Conservation (phyloP, 108 stramenopile species). For the Nannochloropsis salina region DNA sequence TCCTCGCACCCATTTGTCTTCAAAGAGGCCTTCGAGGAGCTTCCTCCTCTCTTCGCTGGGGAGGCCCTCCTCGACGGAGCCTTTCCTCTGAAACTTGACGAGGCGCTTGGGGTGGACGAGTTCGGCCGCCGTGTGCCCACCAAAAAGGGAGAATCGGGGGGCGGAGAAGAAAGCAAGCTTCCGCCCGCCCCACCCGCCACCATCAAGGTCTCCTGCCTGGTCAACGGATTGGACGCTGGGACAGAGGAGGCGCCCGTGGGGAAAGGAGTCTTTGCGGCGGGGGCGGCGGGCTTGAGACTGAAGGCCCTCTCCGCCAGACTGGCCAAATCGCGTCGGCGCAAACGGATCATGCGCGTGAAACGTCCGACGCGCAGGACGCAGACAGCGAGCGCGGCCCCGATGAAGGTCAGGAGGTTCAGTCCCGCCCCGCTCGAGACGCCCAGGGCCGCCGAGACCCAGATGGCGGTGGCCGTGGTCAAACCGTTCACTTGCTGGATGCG, state of each 20-base stretch:
- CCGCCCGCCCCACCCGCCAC: background rate
- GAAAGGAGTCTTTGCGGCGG: background rate
- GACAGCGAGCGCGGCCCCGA: slow-evolving; percentile 67
- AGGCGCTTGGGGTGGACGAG: too few relatives aligned
- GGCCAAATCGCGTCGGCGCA: background rate
- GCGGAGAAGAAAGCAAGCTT: background rate
- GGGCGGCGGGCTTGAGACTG: background rate
- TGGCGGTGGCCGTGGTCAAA: slow-evolving; percentile 73
- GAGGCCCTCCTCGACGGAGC: too few relatives aligned
- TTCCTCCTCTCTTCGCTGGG: too few relatives aligned
- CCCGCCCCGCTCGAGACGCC: slow-evolving; percentile 78
- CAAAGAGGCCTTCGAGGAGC: too few relatives aligned
- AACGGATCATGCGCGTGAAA: background rate
- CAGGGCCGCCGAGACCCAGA: slow-evolving; percentile 79
- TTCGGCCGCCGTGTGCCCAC: background rate
- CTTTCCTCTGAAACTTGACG: too few relatives aligned
- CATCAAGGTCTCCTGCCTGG: background rate
- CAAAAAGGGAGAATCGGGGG: background rate
- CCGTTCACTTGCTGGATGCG: slow-evolving; percentile 50
- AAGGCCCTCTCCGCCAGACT: background rate
- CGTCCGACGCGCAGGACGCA: slow-evolving; percentile 58
- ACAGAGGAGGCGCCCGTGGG: too few relatives aligned
- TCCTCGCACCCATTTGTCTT: too few relatives aligned
- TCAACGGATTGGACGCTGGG: background rate
- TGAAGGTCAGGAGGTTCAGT: slow-evolving; percentile 67